Conservation (phyloP, 2,329 filamentous ascomycete genomes). For the Chaetomiaceae sp. region DNA sequence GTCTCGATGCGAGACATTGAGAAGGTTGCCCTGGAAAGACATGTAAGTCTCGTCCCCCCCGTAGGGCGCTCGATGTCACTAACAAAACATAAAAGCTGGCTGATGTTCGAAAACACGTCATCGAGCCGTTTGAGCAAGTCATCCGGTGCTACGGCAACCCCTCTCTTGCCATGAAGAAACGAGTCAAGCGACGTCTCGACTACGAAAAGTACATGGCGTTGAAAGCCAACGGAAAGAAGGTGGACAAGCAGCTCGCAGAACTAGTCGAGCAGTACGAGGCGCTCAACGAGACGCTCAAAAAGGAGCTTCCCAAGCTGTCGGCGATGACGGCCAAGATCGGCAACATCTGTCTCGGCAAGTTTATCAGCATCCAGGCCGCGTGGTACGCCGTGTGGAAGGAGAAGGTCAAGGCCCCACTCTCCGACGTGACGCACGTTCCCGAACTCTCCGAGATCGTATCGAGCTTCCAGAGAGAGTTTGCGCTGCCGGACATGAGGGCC, state of each 20-base stretch:
- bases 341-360: slow-evolving; percentile 74
- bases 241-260: slow-evolving; percentile 79
- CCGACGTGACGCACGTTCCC: slow-evolving; percentile 56
- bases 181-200: slow-evolving; percentile 85
- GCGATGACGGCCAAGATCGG: slow-evolving; percentile 75
- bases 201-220: slow-evolving; percentile 78
- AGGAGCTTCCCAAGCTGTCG: slow-evolving; percentile 83
- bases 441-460: slow-evolving; percentile 69
- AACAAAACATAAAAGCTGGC: slow-evolving; percentile 41
- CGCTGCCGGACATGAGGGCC: slow-evolving; percentile 67
- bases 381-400: slow-evolving; percentile 84
- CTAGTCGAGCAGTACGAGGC: slow-evolving; percentile 85
- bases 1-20: slow-evolving; percentile 82
- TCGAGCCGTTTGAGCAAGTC: slow-evolving; percentile 55
- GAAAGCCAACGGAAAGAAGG: slow-evolving; percentile 74
- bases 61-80: slow-evolving; percentile 20
- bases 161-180: slow-evolving; percentile 86
- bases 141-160: slow-evolving; percentile 65
- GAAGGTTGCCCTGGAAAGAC: slow-evolving; percentile 75
- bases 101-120: slow-evolving; percentile 74
- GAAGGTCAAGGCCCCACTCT: slow-evolving; percentile 72
- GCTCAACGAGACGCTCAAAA: slow-evolving; percentile 87
- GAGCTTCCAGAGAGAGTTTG: slow-evolving; percentile 75
- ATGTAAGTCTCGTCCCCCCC: slow-evolving; percentile 51
- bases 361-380: slow-evolving; percentile 74